Evolutionary conservation across 1,284 basidiomycete species (phyloP).

Genomic region (Hemileia vastatrix): DNA sequence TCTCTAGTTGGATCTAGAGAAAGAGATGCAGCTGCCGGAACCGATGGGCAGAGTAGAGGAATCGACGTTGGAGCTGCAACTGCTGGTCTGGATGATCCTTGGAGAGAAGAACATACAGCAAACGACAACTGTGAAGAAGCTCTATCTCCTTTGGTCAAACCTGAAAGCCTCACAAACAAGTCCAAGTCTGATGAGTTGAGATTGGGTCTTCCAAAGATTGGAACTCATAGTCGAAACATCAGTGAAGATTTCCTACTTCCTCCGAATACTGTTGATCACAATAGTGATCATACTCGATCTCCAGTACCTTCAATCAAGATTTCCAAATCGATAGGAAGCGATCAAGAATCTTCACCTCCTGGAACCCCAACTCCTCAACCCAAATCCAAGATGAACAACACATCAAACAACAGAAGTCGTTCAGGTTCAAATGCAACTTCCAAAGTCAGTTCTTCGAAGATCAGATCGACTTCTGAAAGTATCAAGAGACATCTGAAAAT

Average conservation of each 20-base stretch:
- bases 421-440: background rate
- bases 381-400: background rate
- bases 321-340: background rate
- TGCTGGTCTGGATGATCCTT: slow-evolving; percentile 31
- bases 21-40: background rate
- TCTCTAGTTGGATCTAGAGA: background rate
- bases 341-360: background rate
- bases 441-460: background rate
- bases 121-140: slow-evolving; percentile 28
- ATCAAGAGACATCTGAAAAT: slow-evolving; percentile 1
- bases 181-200: background rate
- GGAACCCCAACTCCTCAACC: background rate
- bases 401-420: background rate
- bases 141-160: slow-evolving; percentile 11
- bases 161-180: too few relatives aligned
- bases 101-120: slow-evolving; percentile 29
- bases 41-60: background rate
- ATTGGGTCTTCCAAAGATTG: background rate
- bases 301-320: too few relatives aligned
- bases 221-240: background rate
- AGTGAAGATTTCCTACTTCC: background rate
- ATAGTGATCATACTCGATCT: too few relatives aligned
- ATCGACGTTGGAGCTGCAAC: slow-evolving; percentile 19
- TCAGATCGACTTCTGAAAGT: background rate
- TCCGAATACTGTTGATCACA: too few relatives aligned